Evolutionary conservation across 441 rosid species (phyloP).

Genomic region (Omphalea diandra): DNA sequence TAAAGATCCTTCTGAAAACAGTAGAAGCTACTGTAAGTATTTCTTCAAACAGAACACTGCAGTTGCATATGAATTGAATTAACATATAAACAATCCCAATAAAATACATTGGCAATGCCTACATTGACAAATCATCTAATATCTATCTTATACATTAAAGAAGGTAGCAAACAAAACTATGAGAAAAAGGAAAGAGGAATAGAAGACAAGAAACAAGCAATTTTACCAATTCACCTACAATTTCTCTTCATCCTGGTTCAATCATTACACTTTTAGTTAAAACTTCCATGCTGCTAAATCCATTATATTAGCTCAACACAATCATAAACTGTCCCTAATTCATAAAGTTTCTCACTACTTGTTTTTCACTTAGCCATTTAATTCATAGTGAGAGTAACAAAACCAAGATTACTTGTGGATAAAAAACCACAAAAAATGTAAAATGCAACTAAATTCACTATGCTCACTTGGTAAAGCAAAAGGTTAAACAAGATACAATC

Average conservation of each 20-base stretch:
- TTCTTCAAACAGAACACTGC: not conserved
- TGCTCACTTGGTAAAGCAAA: conserved; percentile 7
- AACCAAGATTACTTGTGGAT: not conserved
- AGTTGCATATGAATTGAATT: too few relatives aligned
- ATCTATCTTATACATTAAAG: not conserved
- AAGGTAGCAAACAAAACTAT: not conserved
- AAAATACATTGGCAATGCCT: not conserved
- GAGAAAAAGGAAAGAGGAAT: not conserved
- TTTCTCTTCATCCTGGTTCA: not conserved
- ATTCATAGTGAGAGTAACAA: conserved; percentile 10
- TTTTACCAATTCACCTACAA: not conserved
- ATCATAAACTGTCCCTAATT: not conserved
- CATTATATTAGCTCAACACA: not conserved
- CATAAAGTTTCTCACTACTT: not conserved
- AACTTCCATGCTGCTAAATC: not conserved
- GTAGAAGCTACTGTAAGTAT: not conserved
- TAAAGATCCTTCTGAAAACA: not conserved
- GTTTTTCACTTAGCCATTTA: not conserved
- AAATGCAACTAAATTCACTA: not conserved
- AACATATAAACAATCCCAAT: not conserved
- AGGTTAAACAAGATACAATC: not conserved
- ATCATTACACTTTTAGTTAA: not conserved
- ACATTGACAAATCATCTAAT: not conserved
- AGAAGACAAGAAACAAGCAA: not conserved
- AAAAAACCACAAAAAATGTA: not conserved